Evolutionary conservation across 148 eudicot genomes (phyloP).

Genomic region (Selenicereus undatus): DNA sequence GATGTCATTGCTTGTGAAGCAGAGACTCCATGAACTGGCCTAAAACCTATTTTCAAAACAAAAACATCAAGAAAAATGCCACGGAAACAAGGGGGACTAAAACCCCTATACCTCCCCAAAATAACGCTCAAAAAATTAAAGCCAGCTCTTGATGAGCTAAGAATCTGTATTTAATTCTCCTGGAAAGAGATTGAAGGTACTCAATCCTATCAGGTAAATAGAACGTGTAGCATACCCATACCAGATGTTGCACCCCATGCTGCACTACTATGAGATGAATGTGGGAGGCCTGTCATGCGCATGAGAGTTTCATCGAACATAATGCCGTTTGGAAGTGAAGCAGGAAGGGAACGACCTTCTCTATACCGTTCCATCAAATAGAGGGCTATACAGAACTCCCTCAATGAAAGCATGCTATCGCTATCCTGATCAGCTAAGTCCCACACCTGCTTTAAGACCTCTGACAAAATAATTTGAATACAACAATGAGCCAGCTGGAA

Average conservation of each 20-base stretch:
- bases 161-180: neutral
- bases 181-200: neutral
- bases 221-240: slow-evolving; percentile 25
- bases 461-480: slow-evolving; percentile 37
- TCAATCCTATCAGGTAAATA: neutral
- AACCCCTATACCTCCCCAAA: neutral
- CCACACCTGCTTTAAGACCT: slow-evolving; percentile 96
- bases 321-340: slow-evolving; percentile 70
- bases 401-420: slow-evolving; percentile 97
- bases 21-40: slow-evolving; percentile 62
- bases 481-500: slow-evolving; percentile 11
- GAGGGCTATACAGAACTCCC: slow-evolving; percentile 90
- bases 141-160: neutral
- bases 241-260: slow-evolving; percentile 69
- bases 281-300: slow-evolving; percentile 77
- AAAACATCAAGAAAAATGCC: slow-evolving; percentile 8
- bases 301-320: slow-evolving; percentile 83
- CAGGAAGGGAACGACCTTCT: slow-evolving; percentile 89
- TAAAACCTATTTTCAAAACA: slow-evolving; percentile 44
- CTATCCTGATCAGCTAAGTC: slow-evolving; percentile 95
- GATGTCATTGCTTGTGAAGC: slow-evolving; percentile 45
- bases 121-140: neutral
- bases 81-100: neutral
- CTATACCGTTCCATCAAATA: slow-evolving; percentile 92
- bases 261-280: slow-evolving; percentile 51